These are phyloP conservation scores for Macrolepiota albuminosa DNA, from an alignment of 768 basidiomycete genomes.

Conservation along the genomic window DNA sequence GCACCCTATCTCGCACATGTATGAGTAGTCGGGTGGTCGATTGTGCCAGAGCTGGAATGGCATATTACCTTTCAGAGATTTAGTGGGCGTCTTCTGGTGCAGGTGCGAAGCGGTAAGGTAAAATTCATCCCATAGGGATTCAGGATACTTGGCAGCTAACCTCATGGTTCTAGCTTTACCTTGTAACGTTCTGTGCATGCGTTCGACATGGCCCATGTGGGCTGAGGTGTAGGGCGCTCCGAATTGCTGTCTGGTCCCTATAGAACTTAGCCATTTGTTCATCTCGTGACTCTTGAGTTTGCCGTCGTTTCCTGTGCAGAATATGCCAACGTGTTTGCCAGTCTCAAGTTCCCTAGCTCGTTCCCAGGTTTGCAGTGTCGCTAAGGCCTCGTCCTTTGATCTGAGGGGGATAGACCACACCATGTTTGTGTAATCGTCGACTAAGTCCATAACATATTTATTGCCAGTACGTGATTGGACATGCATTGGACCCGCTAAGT, in stretches of 20 bases:
- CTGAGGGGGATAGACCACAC: too few relatives aligned
- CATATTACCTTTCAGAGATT: too few relatives aligned
- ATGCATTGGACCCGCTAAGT: too few relatives aligned
- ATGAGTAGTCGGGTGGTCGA: neutral
- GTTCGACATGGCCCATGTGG: slow-evolving; percentile 29
- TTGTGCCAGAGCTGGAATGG: neutral
- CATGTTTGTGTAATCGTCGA: too few relatives aligned
- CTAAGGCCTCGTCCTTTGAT: too few relatives aligned
- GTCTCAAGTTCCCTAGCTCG: too few relatives aligned
- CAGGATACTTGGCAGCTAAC: slow-evolving; percentile 15
- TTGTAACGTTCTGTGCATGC: slow-evolving; percentile 26
- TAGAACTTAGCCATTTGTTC: slow-evolving; percentile 6
- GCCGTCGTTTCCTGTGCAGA: slow-evolving; percentile 5
- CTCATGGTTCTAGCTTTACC: slow-evolving; percentile 26
- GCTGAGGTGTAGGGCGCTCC: slow-evolving; percentile 12
- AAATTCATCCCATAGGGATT: slow-evolving; percentile 22
- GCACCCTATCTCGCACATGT: neutral
- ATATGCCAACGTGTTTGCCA: too few relatives aligned
- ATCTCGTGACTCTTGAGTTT: slow-evolving; percentile 8
- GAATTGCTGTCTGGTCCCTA: slow-evolving; percentile 12
- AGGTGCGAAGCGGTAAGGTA: neutral
- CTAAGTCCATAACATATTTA: too few relatives aligned
- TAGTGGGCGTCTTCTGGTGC: neutral
- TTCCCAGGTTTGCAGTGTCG: too few relatives aligned
- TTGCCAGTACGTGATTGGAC: too few relatives aligned